Percentiles rank a stretch among this genome's conserved stretches.
These are phyloP conservation scores for Chalaropsis ovoidea DNA, from an alignment of 2,329 filamentous ascomycete genomes.

Conservation along the genomic window DNA sequence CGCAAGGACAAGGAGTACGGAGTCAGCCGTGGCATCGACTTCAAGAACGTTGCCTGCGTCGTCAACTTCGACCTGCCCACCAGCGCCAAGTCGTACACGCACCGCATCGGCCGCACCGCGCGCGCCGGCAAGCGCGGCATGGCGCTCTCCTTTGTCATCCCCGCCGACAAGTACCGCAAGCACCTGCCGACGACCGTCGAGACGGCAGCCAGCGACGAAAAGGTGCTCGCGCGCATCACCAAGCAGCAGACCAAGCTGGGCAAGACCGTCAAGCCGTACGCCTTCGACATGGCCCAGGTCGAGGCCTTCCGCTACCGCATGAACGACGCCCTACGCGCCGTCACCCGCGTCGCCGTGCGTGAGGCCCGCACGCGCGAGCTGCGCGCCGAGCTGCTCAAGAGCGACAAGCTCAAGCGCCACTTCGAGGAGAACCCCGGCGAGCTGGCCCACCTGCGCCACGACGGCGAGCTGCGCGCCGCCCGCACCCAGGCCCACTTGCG, in stretches of 20 bases:
- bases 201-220: constrained; percentile 72
- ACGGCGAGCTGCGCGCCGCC: constrained; percentile 74
- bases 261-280: constrained; percentile 77
- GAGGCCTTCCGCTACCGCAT: constrained; percentile 92
- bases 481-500: constrained; percentile 81
- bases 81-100: constrained; percentile 86
- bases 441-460: constrained; percentile 76
- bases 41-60: constrained; percentile 86
- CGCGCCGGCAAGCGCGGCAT: constrained; percentile 86
- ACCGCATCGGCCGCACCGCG: constrained; percentile 88
- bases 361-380: constrained; percentile 84
- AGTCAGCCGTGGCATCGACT: constrained; percentile 92
- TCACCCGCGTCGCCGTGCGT: constrained; percentile 80
- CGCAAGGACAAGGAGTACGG: constrained; percentile 79
- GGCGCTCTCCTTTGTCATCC: constrained; percentile 90
- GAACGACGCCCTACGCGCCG: constrained; percentile 79
- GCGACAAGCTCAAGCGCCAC: constrained; percentile 85
- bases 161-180: constrained; percentile 70
- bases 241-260: constrained; percentile 68
- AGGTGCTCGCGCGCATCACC: constrained; percentile 67
- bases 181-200: constrained; percentile 76
- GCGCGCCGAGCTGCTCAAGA: constrained; percentile 80
- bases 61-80: constrained; percentile 94
- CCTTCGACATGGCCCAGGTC: constrained; percentile 88
- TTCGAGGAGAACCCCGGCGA: constrained; percentile 96